Base-by-base conservation (phyloP, 2,329 filamentous ascomycete species). In the Diaporthe caulivora region DNA sequence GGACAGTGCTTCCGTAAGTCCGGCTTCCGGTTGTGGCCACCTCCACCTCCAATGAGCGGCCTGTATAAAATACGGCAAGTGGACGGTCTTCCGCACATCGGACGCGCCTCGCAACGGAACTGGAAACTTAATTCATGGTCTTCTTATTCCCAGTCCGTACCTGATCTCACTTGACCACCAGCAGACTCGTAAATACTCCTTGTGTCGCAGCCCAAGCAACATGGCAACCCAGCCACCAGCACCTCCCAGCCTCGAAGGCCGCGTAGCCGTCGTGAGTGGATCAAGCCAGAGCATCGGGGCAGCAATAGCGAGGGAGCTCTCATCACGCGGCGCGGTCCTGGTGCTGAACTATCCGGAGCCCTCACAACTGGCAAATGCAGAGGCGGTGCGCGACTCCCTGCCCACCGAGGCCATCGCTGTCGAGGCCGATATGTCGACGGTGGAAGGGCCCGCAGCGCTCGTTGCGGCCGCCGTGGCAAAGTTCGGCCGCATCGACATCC, bases 401-500 rank as follows among this genome's bases (percentile, higher is more conserved):
- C 88, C 71, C 86, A 85, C 7, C 1, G 83, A 82, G 21, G 78
- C 83, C 51, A 82, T 81, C 65, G 87, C 89, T 9, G 78, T 83
- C 73, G 79, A 85, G 29, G 91, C 91, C 47, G 91, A 92, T 81
- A 87, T 93, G 78, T 86, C 87, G 76, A 86, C 87, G 24, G 85
- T 88, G 51, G 86, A 86, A 24, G 88, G 88, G 9, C 89, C 89
- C 9, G 83, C 86, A 6, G 83, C 87, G 69, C 79, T 67, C 31
- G 7, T 67, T 47, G 24, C 11, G 6, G 42, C 69, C 18, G 69
- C 69, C 21, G 55, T 71, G 24, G 8, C 5, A 5, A 64, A 13
- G 18, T 71, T 62, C 26, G 69, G 69, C 11, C 37, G 8, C 21
- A 24, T 71, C 68, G 68, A 71, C 26, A 71, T 70, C 29, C 10